phyloP scores from a whole-genome alignment of 305 asterid genomes.

The Fraxinus albicans region DNA sequence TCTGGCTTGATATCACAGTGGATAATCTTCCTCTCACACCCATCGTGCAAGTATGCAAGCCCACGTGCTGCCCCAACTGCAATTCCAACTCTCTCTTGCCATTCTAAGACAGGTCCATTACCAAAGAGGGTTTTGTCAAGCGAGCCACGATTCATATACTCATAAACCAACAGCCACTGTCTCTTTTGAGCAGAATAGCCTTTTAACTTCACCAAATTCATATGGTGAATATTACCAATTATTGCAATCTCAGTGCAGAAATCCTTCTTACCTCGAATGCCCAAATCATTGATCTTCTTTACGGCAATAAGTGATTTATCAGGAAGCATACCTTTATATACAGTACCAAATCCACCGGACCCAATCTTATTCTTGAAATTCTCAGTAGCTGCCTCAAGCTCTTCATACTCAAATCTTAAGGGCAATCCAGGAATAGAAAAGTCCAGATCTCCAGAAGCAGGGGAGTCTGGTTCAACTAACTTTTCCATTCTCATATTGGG shows the following conservation, averaged over 20 bases:
- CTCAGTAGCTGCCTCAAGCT: conserved; percentile 45
- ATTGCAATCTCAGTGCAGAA: conserved; percentile 57
- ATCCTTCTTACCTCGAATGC: conserved; percentile 46
- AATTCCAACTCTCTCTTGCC: conserved; percentile 48
- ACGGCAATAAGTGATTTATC: conserved; percentile 55
- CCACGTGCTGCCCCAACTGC: conserved; percentile 62
- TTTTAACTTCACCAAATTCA: conserved; percentile 55
- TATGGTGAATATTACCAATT: conserved; percentile 57
- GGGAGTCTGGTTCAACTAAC: background rate
- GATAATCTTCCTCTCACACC: conserved; percentile 56
- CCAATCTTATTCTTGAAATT: conserved; percentile 48
- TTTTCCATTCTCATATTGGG: background rate
- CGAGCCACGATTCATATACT: conserved; percentile 62
- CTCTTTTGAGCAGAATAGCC: conserved; percentile 52
- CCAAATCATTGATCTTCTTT: conserved; percentile 43
- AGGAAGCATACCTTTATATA: conserved; percentile 49
- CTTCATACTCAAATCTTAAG: conserved; percentile 37
- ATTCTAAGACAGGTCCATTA: conserved; percentile 45
- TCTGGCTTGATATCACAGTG: conserved; percentile 76
- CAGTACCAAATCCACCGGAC: conserved; percentile 63
- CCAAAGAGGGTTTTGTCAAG: conserved; percentile 52
- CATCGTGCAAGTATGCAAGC: conserved; percentile 53
- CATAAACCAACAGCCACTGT: conserved; percentile 56
- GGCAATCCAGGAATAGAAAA: conserved; percentile 52
- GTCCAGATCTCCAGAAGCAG: conserved; percentile 29